phyloP scores from a whole-genome alignment of 108 stramenopile species.

The Cyclotella baltica region DNA sequence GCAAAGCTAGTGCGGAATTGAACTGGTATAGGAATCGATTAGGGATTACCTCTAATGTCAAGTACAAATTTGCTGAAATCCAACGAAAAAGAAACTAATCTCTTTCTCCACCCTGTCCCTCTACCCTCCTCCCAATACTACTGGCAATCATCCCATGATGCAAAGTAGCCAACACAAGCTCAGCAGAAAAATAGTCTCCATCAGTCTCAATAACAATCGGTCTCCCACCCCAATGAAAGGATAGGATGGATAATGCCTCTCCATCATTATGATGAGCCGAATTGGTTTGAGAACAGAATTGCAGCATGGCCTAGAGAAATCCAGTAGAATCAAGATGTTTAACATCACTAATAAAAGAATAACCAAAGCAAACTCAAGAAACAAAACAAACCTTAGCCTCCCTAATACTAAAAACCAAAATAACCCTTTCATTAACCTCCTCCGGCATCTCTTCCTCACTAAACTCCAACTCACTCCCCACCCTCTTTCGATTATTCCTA shows the following conservation, averaged over 20 bases:
- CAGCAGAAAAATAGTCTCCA: constrained; percentile 57
- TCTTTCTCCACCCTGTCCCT: constrained; percentile 25
- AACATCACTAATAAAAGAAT: not conserved
- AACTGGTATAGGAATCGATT: no score
- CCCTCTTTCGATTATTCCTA: constrained; percentile 53
- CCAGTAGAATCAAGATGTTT: not conserved
- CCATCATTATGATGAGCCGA: constrained; percentile 37
- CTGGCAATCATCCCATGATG: constrained; percentile 66
- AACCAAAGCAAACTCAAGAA: constrained; percentile 8
- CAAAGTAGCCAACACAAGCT: constrained; percentile 80
- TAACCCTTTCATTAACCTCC: constrained; percentile 76
- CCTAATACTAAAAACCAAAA: constrained; percentile 81
- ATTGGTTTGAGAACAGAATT: constrained; percentile 74
- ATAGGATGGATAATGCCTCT: constrained; percentile 65
- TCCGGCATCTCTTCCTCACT: constrained; percentile 50
- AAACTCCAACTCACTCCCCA: constrained; percentile 27
- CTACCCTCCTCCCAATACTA: constrained; percentile 29
- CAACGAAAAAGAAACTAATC: no score
- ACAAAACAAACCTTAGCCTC: constrained; percentile 65
- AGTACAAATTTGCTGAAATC: no score
- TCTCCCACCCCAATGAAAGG: constrained; percentile 86
- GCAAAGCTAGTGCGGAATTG: no score
- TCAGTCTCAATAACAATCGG: constrained; percentile 77
- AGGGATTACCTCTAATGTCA: no score
- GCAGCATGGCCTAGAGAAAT: constrained; percentile 68